Evolutionary conservation across 305 asterid species (phyloP), one percentile per base, ranked within the genome.

Genomic region (Solanum hybrid): DNA sequence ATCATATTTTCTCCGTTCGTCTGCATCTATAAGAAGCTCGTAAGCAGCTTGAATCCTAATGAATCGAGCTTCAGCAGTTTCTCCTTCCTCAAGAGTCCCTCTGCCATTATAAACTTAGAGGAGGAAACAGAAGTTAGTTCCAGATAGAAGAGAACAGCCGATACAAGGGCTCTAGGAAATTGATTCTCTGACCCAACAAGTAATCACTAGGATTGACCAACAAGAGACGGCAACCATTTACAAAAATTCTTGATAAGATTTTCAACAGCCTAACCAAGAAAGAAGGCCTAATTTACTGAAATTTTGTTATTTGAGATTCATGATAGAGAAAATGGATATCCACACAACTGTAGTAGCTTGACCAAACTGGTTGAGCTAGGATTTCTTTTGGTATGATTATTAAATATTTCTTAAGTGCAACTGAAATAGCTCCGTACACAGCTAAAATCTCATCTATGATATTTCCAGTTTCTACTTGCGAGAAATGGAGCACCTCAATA

Each of bases 41-140:
- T 94, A 93, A 76, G 99, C 99, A 88, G 98, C 99, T 91, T 96
- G 98, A 86, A 96, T 95, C 90, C 92, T 94, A 86, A 94, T 94
- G 86, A 94, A 94, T 91, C 96, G 92, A 91, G 93, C 87, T 90
- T 94, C 96, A 78, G 95, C 94, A 24, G 99, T 95, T 94, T 96
- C 99, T 89, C 96, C 98, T 92, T 95, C 98, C 34, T 95, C 98
- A 69, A 95, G 94, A 89, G 93, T 92, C 86, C 99, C 98, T 94
- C 98, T 95, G 73, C 98, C 99, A 92, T 95, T 91, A 91, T 96
- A 96, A 89, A 96, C 99, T 95, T 87, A 31, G 42, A 91, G 66
- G 42, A 91, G 66, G 40, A 85, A 90, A 86, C 90, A 87, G 66
- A 76, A 38, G 88, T 93, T 76, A 71, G 86, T 89, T 81, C 60